Conservation (phyloP, 2,329 filamentous ascomycete species). For the Cordyceps tenuipes region DNA sequence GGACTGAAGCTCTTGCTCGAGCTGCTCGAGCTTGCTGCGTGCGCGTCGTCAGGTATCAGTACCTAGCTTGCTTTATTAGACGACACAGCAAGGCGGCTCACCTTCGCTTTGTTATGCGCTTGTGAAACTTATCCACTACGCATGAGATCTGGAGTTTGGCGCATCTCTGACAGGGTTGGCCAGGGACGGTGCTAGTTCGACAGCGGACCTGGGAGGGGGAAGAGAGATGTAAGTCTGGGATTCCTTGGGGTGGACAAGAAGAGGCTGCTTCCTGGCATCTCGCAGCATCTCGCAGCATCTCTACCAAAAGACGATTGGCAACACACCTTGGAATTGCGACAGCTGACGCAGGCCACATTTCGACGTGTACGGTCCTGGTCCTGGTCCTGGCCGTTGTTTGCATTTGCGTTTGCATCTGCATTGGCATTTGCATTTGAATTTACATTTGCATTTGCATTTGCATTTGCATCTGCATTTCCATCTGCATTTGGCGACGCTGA, state of each 20-base stretch:
- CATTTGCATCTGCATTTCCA: too few species aligned
- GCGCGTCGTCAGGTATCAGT: not conserved
- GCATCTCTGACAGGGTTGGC: conserved; percentile 37
- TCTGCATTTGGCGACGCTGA: conserved; percentile 15
- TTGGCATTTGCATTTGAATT: too few species aligned
- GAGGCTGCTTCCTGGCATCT: too few species aligned
- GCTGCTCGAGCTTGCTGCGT: conserved; percentile 46
- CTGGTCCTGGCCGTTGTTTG: not conserved
- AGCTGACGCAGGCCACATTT: conserved; percentile 31
- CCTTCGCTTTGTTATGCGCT: conserved; percentile 38
- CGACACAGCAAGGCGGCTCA: conserved; percentile 14
- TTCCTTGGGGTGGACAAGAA: too few species aligned
- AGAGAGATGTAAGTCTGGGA: conserved; percentile 9
- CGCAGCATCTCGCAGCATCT: too few species aligned
- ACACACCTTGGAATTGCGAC: conserved; percentile 32
- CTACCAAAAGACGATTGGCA: not conserved
- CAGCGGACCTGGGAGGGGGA: conserved; percentile 39
- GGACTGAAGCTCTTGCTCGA: conserved; percentile 45
- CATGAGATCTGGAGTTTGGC: conserved; percentile 35
- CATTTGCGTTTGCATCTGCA: too few species aligned
- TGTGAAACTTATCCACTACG: conserved; percentile 39
- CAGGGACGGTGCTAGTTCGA: conserved; percentile 29
- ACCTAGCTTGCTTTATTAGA: not conserved
- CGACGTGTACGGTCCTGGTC: conserved; percentile 25
- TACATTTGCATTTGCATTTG: too few species aligned